phyloP scores from a whole-genome alignment of 2,329 filamentous ascomycete genomes.

The Calonectria fujianensis region DNA sequence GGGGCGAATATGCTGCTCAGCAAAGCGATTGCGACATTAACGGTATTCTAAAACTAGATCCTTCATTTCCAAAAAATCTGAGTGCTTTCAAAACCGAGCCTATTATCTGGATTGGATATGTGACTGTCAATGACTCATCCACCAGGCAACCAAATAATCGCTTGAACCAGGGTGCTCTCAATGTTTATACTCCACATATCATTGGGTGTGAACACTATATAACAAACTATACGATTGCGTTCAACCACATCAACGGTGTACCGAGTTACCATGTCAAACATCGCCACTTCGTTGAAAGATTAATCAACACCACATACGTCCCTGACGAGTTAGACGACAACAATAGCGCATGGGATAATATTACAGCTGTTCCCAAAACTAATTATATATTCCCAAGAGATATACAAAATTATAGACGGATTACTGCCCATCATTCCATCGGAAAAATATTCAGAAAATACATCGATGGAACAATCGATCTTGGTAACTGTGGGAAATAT shows the following conservation, averaged over 20 bases:
- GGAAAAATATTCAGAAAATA: fast-evolving
- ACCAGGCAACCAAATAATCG: not conserved
- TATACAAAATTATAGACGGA: fast-evolving
- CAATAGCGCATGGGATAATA: constrained; percentile 13
- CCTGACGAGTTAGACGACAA: not conserved
- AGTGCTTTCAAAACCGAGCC: constrained; percentile 38
- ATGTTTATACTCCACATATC: not conserved
- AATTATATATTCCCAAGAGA: not conserved
- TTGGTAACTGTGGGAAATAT: no score
- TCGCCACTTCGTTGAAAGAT: fast-evolving
- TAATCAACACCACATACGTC: constrained; percentile 7
- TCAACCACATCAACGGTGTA: not conserved
- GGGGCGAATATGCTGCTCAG: not conserved
- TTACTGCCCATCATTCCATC: constrained; percentile 25
- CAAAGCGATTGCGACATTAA: not conserved
- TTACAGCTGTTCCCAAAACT: not conserved
- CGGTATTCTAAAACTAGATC: fast-evolving
- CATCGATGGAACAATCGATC: not conserved
- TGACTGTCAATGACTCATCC: not conserved
- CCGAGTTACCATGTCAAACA: not conserved
- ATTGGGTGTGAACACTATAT: constrained; percentile 39
- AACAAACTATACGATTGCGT: constrained; percentile 22
- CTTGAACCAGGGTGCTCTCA: no score
- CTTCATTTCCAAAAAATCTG: not conserved
- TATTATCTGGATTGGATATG: constrained; percentile 44